Base-by-base conservation (phyloP, 768 basidiomycete genomes). In the Baorangia bicolor region DNA sequence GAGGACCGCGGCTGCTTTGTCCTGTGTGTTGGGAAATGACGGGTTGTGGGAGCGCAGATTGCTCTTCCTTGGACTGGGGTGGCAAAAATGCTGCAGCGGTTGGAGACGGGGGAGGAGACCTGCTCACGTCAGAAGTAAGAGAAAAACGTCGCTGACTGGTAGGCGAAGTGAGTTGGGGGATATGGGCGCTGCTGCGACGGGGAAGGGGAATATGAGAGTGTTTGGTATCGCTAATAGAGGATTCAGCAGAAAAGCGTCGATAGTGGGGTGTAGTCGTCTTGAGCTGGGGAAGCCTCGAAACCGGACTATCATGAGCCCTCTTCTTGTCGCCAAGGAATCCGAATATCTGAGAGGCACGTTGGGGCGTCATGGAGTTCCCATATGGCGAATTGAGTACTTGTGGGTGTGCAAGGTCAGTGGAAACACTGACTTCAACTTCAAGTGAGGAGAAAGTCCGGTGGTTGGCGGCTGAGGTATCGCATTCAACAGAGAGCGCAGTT, bases 321-420 rank as follows among this genome's bases (percentile, higher is more conserved):
- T 80, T 58, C 49, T 74, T 77, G 34, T 79, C 76, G 23, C 81
- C 81, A 46, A 92, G 71, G 70, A 92, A 92, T 5, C 77, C 82
- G 55, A 92, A 92, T 20, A 92, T 78, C 59, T 90, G 84, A 3
- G 89, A 86, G 21, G 90, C 90, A 31, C 87, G 79, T 59, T 82
- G 83, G 14, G 86, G 82, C 25, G 83, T 85, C 53, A 71, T 74
- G 5, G 80, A 75, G 38, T 78, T 75, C 25, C 68, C 63, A 57
- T 78, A 75, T 13, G 77, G 74, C 33, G 61, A 55, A 39, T 63
- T 42, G 48, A 48, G 45, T 46, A 50, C 38, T 62, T 64, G 49
- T 39, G 53, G 44, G 56, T 55, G 51, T 63, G 56, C 67, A n/a
- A 67, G 69, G 49, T 84, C 81, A 23, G 75, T 71, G 13, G 72